Percentiles rank a stretch among this genome's conserved stretches.
These are phyloP conservation scores for Alternaria longipes DNA, from an alignment of 2,329 filamentous ascomycete species.

Conservation along the genomic window DNA sequence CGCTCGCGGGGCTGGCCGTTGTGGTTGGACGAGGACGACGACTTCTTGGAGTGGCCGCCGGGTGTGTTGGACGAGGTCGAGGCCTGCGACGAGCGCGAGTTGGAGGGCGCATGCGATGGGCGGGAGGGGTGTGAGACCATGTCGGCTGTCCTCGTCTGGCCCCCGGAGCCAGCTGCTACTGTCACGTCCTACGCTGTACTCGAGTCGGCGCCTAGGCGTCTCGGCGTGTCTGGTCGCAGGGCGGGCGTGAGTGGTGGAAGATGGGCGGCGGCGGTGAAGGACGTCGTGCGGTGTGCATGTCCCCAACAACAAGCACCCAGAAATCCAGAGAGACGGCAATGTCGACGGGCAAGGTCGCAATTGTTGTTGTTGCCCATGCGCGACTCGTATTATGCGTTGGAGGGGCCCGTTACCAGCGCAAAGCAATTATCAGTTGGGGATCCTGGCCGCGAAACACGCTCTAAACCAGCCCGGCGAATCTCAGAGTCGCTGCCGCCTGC, in stretches of 20 bases:
- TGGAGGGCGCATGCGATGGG: slow-evolving; percentile 30
- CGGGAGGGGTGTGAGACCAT: slow-evolving; percentile 42
- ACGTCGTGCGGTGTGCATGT: slow-evolving; percentile 33
- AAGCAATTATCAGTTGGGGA: slow-evolving; percentile 39
- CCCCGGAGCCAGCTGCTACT: slow-evolving; percentile 1
- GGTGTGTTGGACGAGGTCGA: slow-evolving; percentile 31
- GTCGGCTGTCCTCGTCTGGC: slow-evolving; percentile 7
- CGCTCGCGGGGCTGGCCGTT: slow-evolving; percentile 42
- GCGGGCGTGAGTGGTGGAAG: slow-evolving; percentile 9
- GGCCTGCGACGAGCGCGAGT: slow-evolving; percentile 40
- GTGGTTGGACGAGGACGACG: slow-evolving; percentile 35
- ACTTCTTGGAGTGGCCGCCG: slow-evolving; percentile 44
- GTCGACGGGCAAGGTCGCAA: slow-evolving; percentile 14
- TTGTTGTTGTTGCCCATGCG: slow-evolving; percentile 35
- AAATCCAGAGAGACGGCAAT: slow-evolving; percentile 18
- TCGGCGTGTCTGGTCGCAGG: slow-evolving; percentile 1
- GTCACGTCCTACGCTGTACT: neutral
- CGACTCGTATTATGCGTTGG: slow-evolving; percentile 27
- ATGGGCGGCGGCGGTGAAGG: slow-evolving; percentile 24
- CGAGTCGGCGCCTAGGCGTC: slow-evolving; percentile 1
- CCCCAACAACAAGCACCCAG: slow-evolving; percentile 17
- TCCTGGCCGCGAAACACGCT: slow-evolving; percentile 29
- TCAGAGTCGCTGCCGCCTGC: slow-evolving; percentile 16
- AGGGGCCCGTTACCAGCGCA: slow-evolving; percentile 36
- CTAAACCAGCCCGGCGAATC: slow-evolving; percentile 25